Percentiles rank a stretch among this genome's conserved stretches.
These are phyloP conservation scores for Aspergillus candidus DNA, from an alignment of 2,329 filamentous ascomycete genomes.

Conservation along the genomic window DNA sequence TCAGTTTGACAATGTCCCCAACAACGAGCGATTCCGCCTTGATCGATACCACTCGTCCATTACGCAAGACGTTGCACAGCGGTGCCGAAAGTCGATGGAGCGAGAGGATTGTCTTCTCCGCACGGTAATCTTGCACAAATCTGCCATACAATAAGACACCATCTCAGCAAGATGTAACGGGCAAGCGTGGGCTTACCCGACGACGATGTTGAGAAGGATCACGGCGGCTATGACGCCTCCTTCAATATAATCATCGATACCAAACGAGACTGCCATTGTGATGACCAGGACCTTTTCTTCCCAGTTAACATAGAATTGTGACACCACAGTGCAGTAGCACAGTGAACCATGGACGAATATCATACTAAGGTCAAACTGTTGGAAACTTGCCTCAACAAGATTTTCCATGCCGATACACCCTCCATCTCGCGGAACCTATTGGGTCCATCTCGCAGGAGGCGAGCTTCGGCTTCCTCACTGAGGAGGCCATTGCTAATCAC, in stretches of 20 bases:
- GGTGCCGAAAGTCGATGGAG: constrained; percentile 52
- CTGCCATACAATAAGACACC: constrained; percentile 10
- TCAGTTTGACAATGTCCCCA: constrained; percentile 49
- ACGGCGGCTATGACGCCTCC: constrained; percentile 55
- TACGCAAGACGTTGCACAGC: constrained; percentile 51
- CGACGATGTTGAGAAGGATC: constrained; percentile 52
- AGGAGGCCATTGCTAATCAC: constrained; percentile 53
- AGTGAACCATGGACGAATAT: constrained; percentile 5
- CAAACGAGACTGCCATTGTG: constrained; percentile 61
- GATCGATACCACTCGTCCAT: constrained; percentile 48
- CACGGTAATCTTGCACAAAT: constrained; percentile 55
- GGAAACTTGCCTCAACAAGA: constrained; percentile 69
- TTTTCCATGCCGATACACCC: constrained; percentile 66
- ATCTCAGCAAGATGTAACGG: too few relatives aligned
- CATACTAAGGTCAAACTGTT: constrained; percentile 66
- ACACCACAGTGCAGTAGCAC: constrained; percentile 1
- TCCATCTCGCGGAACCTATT: constrained; percentile 68
- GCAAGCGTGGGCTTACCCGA: constrained; percentile 35
- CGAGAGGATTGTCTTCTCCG: constrained; percentile 55
- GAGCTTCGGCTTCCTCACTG: constrained; percentile 56
- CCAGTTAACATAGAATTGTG: constrained; percentile 6
- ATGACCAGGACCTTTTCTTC: constrained; percentile 60
- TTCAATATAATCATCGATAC: constrained; percentile 53
- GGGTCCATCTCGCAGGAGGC: constrained; percentile 60
- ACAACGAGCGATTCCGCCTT: constrained; percentile 55